These are phyloP conservation scores for Ophiostoma sp. DNA, from an alignment of 2,329 filamentous ascomycete species.

Conservation along the genomic window DNA sequence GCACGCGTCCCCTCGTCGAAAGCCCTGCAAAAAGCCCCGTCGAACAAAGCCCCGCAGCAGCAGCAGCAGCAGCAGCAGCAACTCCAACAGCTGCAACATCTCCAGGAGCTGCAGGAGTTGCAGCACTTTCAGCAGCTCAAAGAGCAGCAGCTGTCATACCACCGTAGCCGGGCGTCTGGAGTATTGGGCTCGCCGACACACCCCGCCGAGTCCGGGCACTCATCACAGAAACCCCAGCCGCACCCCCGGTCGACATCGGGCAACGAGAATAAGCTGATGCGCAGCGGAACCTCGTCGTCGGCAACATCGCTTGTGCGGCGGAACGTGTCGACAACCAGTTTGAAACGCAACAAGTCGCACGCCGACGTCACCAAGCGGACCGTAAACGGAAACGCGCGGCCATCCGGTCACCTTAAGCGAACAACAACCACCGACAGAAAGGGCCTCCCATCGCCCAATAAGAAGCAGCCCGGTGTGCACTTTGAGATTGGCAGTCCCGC, in stretches of 20 bases:
- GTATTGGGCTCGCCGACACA: slow-evolving; percentile 38
- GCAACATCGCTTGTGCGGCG: slow-evolving; percentile 48
- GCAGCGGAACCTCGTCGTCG: slow-evolving; percentile 43
- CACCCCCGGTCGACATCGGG: slow-evolving; percentile 47
- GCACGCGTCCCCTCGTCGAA: slow-evolving; percentile 51
- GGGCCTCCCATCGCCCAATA: slow-evolving; percentile 26
- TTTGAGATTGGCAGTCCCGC: slow-evolving; percentile 55
- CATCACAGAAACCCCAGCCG: slow-evolving; percentile 29
- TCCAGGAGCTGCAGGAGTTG: slow-evolving; percentile 22
- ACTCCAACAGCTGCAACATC: slow-evolving; percentile 25
- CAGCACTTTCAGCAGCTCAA: slow-evolving; percentile 21
- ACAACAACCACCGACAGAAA: slow-evolving; percentile 38
- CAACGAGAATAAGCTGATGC: slow-evolving; percentile 44
- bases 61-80: slow-evolving; percentile 20
- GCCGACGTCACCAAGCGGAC: slow-evolving; percentile 48
- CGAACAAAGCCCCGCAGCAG: slow-evolving; percentile 25
- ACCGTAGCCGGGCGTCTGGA: slow-evolving; percentile 40
- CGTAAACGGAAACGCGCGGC: slow-evolving; percentile 43
- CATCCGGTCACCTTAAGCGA: slow-evolving; percentile 45
- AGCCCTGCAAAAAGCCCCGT: slow-evolving; percentile 41
- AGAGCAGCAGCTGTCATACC: slow-evolving; percentile 14
- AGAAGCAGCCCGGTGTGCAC: slow-evolving; percentile 42
- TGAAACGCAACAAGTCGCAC: slow-evolving; percentile 58
- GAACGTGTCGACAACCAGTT: slow-evolving; percentile 49
- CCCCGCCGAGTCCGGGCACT: slow-evolving; percentile 31